phyloP scores from a whole-genome alignment of 371 early-diverging fungal species.

The Apophysomyces trapeziformis region DNA sequence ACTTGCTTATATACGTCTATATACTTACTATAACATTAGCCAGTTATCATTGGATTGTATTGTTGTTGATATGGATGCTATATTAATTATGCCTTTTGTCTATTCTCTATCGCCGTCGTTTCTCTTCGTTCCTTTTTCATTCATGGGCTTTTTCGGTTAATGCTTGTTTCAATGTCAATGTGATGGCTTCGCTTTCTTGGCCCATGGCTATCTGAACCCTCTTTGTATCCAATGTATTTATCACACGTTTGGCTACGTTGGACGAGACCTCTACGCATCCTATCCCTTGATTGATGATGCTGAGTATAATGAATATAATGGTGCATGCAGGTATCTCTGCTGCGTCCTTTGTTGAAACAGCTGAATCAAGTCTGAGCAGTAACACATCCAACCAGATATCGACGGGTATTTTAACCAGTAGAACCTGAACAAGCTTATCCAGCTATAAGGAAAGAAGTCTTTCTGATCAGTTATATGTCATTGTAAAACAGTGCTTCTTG shows the following conservation, averaged over 20 bases:
- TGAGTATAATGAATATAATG: background rate
- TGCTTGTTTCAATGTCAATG: background rate
- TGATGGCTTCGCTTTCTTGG: background rate
- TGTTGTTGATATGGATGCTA: too few relatives aligned
- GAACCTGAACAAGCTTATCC: background rate
- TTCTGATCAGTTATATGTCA: background rate
- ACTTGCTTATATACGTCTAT: too few relatives aligned
- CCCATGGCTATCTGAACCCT: background rate
- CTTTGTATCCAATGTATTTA: background rate
- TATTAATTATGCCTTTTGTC: too few relatives aligned
- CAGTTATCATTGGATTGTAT: too few relatives aligned
- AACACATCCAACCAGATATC: slow-evolving; percentile 5
- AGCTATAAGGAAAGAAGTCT: background rate
- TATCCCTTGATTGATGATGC: background rate
- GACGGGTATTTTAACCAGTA: background rate
- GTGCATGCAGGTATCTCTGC: background rate
- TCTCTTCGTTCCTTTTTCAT: too few relatives aligned
- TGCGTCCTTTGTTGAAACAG: background rate
- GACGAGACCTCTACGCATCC: background rate
- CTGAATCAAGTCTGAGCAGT: background rate
- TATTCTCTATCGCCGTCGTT: too few relatives aligned
- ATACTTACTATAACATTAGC: too few relatives aligned
- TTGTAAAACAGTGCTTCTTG: background rate
- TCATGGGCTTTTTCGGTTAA: background rate
- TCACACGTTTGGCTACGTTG: background rate